Evolutionary conservation across 73 alveolate genomes (phyloP).

Genomic region (Paramecium primaurelia): DNA sequence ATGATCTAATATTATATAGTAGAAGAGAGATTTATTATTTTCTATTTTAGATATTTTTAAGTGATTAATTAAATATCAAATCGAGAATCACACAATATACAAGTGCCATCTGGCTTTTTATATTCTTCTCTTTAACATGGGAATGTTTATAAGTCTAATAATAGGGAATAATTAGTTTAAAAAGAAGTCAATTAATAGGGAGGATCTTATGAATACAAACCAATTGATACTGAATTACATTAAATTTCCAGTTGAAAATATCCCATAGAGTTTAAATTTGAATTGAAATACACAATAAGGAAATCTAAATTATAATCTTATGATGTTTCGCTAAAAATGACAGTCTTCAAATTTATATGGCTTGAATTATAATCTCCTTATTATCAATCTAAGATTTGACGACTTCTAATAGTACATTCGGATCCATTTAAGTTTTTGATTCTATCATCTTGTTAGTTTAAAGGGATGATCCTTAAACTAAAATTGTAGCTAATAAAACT

Average conservation of each 20-base stretch:
- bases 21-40: too few relatives aligned
- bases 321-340: not conserved
- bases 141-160: not conserved
- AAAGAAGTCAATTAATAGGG: not conserved
- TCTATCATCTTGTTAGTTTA: not conserved
- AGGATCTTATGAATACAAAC: not conserved
- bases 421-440: not conserved
- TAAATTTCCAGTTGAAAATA: not conserved
- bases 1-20: not conserved
- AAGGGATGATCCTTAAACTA: not conserved
- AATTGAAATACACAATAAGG: not conserved
- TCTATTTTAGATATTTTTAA: too few relatives aligned
- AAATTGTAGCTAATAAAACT: not conserved
- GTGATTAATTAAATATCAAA: too few relatives aligned
- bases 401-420: not conserved
- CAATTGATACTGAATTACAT: not conserved
- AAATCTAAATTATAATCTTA: conserved; percentile 19
- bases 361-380: not conserved
- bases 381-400: not conserved
- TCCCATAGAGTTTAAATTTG: not conserved
- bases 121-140: not conserved
- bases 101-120: not conserved
- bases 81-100: not conserved
- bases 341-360: not conserved
- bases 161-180: not conserved